Percentiles rank a stretch among this genome's conserved stretches.
Conservation (phyloP, 2,329 filamentous ascomycete genomes). For the Colletotrichum chrysophilum region DNA sequence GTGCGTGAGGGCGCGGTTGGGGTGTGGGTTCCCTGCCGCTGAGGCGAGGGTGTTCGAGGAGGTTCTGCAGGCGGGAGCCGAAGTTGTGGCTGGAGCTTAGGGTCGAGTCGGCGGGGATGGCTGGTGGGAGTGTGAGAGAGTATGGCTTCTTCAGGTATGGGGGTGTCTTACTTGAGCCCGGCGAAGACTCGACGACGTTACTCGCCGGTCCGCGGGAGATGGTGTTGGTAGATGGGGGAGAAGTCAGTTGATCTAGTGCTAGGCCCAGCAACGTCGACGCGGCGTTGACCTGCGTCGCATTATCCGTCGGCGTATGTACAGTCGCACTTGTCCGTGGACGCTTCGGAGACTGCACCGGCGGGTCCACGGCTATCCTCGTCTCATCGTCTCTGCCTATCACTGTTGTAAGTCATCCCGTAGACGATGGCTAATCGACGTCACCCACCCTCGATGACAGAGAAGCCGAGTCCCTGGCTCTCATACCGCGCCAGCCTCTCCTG, state of each 20-base stretch:
- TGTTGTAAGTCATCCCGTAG: background rate
- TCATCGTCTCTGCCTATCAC: background rate
- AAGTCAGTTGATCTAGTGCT: background rate
- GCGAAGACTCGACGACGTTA: background rate
- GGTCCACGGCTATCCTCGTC: background rate
- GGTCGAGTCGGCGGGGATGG: constrained; percentile 22
- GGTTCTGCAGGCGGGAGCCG: constrained; percentile 22
- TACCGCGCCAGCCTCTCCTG: constrained; percentile 22
- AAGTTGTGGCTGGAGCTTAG: constrained; percentile 24
- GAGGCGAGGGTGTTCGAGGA: constrained; percentile 21
- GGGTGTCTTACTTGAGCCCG: background rate
- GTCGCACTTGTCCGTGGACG: background rate
- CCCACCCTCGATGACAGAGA: background rate
- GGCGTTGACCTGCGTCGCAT: constrained; percentile 11
- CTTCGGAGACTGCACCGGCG: background rate
- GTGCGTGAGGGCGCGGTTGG: background rate
- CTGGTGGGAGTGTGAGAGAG: background rate
- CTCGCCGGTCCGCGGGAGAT: background rate
- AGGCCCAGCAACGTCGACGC: constrained; percentile 4
- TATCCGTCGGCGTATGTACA: background rate
- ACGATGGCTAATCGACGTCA: background rate
- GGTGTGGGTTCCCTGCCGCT: background rate
- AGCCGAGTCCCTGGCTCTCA: constrained; percentile 1
- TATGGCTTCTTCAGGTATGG: background rate
- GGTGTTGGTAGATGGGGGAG: background rate